phyloP scores from a whole-genome alignment of 176 grass and related monocot genomes.

The Thalia dealbata region DNA sequence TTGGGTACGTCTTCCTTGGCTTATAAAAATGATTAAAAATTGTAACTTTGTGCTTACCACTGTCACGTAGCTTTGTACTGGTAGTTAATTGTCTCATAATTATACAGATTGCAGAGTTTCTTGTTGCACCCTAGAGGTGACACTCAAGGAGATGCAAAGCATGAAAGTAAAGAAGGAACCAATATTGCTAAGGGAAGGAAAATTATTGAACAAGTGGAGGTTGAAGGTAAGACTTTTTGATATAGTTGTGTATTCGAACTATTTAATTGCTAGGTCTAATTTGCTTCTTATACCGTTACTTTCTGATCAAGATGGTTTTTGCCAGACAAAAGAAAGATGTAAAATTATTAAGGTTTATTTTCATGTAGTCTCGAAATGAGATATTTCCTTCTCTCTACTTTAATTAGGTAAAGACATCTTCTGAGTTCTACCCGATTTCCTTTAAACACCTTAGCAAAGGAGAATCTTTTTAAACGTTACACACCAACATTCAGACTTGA shows the following conservation, averaged over 20 bases:
- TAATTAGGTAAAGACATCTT: background rate
- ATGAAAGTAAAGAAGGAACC: slow-evolving; percentile 63
- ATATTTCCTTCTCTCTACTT: background rate
- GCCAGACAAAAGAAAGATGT: background rate
- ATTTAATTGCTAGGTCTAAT: background rate
- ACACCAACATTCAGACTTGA: background rate
- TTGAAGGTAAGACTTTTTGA: slow-evolving; percentile 56
- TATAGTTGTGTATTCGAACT: background rate
- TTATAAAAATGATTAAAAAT: slow-evolving; percentile 2
- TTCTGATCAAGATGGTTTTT: background rate
- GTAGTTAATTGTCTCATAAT: slow-evolving; percentile 23
- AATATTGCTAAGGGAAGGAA: slow-evolving; percentile 55
- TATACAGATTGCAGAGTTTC: slow-evolving; percentile 80
- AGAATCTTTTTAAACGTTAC: background rate
- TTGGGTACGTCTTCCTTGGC: slow-evolving; percentile 42
- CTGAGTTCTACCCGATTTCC: background rate
- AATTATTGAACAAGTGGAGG: slow-evolving; percentile 65
- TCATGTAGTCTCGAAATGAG: background rate
- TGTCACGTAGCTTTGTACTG: slow-evolving; percentile 16
- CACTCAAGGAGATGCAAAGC: slow-evolving; percentile 33
- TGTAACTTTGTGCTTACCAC: slow-evolving; percentile 9
- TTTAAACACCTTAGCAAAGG: too few species aligned
- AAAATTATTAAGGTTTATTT: background rate
- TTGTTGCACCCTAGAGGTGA: slow-evolving; percentile 62
- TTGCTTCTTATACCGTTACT: background rate